These are phyloP conservation scores for Pelargonium australe DNA, from an alignment of 441 rosid species.

Conservation along the genomic window DNA sequence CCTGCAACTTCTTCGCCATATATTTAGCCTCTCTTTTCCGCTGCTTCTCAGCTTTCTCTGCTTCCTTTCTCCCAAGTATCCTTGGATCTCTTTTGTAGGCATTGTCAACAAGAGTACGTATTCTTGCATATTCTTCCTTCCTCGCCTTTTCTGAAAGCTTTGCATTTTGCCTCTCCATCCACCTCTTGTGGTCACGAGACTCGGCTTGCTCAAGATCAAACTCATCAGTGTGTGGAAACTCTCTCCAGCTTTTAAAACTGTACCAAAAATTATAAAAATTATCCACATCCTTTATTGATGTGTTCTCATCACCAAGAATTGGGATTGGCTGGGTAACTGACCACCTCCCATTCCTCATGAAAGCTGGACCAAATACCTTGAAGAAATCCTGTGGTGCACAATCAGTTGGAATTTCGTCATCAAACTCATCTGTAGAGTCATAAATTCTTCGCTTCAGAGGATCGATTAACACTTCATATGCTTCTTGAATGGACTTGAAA, in stretches of 20 bases:
- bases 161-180: conserved; percentile 99
- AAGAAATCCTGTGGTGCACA: conserved; percentile 85
- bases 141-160: conserved; percentile 80
- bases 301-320: conserved; percentile 59
- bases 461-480: conserved; percentile 85
- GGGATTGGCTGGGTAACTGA: conserved; percentile 72
- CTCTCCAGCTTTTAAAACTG: conserved; percentile 89
- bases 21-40: conserved; percentile 74
- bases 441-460: conserved; percentile 81
- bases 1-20: conserved; percentile 78
- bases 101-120: conserved; percentile 81
- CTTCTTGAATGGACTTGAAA: conserved; percentile 86
- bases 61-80: conserved; percentile 72
- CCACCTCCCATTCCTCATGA: conserved; percentile 95
- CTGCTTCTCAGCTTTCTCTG: conserved; percentile 81
- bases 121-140: conserved; percentile 83
- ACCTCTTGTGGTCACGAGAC: conserved; percentile 92
- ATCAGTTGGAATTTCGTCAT: conserved; percentile 85
- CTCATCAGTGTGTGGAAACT: conserved; percentile 95
- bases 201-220: conserved; percentile 93
- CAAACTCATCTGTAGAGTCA: conserved; percentile 94
- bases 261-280: conserved; percentile 89
- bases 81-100: conserved; percentile 90
- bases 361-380: conserved; percentile 94
- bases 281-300: conserved; percentile 65